Evolutionary conservation across 2,329 filamentous ascomycete species (phyloP).

Genomic region (Alternaria rosae): DNA sequence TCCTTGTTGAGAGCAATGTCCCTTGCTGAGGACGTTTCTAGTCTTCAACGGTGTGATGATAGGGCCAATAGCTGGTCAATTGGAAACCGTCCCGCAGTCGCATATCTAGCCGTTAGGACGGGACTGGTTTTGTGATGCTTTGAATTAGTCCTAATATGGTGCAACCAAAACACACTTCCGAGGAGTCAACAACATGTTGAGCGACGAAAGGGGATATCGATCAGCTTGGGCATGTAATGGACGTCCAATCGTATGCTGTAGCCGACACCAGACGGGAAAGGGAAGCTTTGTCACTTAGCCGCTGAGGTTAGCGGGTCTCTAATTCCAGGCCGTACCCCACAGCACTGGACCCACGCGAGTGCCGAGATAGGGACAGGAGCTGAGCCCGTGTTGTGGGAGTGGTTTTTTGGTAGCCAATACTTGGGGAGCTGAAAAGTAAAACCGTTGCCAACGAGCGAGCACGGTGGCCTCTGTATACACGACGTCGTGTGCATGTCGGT

Average conservation of each 20-base stretch:
- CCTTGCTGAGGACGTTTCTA: background rate
- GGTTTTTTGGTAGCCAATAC: constrained; percentile 13
- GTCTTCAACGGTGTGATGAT: background rate
- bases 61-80: background rate
- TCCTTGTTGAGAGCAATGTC: background rate
- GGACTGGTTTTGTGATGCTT: background rate
- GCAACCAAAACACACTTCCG: constrained; percentile 2
- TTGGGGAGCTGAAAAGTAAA: constrained; percentile 19
- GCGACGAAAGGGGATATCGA: constrained; percentile 8
- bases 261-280: constrained; percentile 6
- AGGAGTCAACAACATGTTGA: constrained; percentile 7
- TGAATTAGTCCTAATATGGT: constrained; percentile 1
- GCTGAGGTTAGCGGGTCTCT: constrained; percentile 15
- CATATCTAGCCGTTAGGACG: background rate
- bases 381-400: constrained; percentile 4
- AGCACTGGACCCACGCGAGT: constrained; percentile 4
- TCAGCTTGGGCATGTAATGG: constrained; percentile 2
- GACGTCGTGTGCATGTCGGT: constrained; percentile 10
- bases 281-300: constrained; percentile 15
- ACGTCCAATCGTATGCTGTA: constrained; percentile 14
- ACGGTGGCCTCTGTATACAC: constrained; percentile 15
- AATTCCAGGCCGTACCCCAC: constrained; percentile 18
- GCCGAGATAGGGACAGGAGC: constrained; percentile 9
- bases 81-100: constrained; percentile 1
- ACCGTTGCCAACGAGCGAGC: constrained; percentile 9